phyloP scores from a whole-genome alignment of 1,139 yeast species.

The Blastobotrys malaysiensis region DNA sequence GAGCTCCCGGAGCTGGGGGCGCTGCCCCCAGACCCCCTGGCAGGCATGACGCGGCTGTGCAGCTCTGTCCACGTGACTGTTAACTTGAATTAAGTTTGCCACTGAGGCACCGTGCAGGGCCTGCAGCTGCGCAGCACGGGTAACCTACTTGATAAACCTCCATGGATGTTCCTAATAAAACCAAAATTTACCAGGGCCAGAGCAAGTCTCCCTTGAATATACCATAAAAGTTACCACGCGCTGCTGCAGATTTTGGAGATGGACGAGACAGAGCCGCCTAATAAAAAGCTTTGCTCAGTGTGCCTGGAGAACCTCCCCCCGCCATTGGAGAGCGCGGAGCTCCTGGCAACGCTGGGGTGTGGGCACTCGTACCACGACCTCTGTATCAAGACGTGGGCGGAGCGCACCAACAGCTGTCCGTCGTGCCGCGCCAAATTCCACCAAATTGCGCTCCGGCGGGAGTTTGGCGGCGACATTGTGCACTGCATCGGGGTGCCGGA shows the following conservation, averaged over 20 bases:
- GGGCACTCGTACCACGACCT: conserved; percentile 43
- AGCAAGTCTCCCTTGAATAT: too few relatives aligned
- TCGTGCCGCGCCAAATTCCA: conserved; percentile 42
- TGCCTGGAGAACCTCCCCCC: conserved; percentile 10
- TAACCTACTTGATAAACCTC: not conserved
- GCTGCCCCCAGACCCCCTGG: not conserved
- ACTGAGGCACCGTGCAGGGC: not conserved
- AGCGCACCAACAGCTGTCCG: conserved; percentile 52
- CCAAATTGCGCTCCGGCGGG: conserved; percentile 19
- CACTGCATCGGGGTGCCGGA: conserved; percentile 17
- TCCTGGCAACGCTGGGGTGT: conserved; percentile 9
- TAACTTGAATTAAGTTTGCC: not conserved
- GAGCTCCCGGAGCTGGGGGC: too few relatives aligned
- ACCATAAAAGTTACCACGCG: too few relatives aligned
- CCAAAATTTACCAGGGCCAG: not conserved
- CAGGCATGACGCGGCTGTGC: too few relatives aligned
- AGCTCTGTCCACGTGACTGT: not conserved
- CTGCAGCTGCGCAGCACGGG: not conserved
- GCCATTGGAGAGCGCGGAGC: conserved; percentile 2
- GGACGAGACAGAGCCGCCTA: not conserved
- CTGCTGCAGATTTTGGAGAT: not conserved
- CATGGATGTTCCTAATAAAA: not conserved
- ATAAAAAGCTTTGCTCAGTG: conserved; percentile 7
- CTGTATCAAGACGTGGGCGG: conserved; percentile 48
- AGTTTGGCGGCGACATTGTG: conserved; percentile 15